Base-by-base conservation (phyloP, 306 rosid species). In the Urtica urens region DNA sequence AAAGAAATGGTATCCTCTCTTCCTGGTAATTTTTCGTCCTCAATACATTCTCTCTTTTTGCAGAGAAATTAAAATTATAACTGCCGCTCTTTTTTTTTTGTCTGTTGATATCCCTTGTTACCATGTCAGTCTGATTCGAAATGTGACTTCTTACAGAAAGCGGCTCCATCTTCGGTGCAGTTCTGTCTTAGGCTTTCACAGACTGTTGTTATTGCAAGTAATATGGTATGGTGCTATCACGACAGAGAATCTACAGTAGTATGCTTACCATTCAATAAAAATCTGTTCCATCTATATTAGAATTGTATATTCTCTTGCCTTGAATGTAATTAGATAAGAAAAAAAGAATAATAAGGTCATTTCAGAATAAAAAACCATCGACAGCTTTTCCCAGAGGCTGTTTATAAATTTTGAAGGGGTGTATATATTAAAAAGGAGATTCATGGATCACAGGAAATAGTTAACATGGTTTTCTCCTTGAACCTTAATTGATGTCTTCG, bases 171-270 rank as follows among this genome's bases (percentile, higher is more conserved):
- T 60, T 78, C 70, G 51, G 56, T 63, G 79, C 97, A 88, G 73
- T 88, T 84, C 66, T 88, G 93, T 66, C 47, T 73, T 53, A 78
- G 82, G 79, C 60, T 81, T 68, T 88, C 97, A 30, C 72, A 78
- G 48, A 51, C 69, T 11, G 46, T 64, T 53, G 76, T 82, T 40
- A 49, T 81, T 65, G 73, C 80, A 55, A 72, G 63, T 51, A 84
- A 83, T 61, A 78, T 88, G 93, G 97, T 88, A 84, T 61, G 58
- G 46, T 48, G 38, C 7, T 50, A 16, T 49, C 45, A 15, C 52
- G 27, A 59, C 38, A 16, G 37, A 48, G 31, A 51, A 11, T 33
- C 34, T 15, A 27, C 42, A 44, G 37, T 31, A 40, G 21, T 59
- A 38, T 18, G 46, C 34, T 28, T 10, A 28, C 33, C 10, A 4